These are phyloP conservation scores for Osmozyma mogii DNA, from an alignment of 805 yeast species.

Conservation along the genomic window DNA sequence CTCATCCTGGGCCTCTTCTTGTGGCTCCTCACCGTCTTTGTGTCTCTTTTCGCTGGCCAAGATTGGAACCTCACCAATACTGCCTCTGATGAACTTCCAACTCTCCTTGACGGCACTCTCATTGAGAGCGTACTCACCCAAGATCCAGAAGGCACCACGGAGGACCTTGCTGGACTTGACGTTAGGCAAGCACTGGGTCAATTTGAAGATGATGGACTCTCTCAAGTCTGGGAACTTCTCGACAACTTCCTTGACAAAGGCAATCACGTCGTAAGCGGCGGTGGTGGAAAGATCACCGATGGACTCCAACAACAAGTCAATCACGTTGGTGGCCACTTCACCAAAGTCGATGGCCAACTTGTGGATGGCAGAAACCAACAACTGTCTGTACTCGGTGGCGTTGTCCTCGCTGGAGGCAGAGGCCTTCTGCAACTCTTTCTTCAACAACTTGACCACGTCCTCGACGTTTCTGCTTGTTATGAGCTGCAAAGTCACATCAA, in stretches of 20 bases:
- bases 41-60: constrained; percentile 58
- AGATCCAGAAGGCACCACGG: constrained; percentile 91
- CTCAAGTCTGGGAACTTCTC: constrained; percentile 84
- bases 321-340: constrained; percentile 88
- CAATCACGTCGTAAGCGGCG: constrained; percentile 82
- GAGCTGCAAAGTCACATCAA: constrained; percentile 73
- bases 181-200: constrained; percentile 52
- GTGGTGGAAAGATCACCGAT: constrained; percentile 75
- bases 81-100: constrained; percentile 79
- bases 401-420: constrained; percentile 69
- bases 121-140: constrained; percentile 83
- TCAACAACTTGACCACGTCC: constrained; percentile 84
- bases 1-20: constrained; percentile 25
- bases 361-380: constrained; percentile 82
- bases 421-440: constrained; percentile 80
- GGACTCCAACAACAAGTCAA: constrained; percentile 79
- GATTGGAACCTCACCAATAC: constrained; percentile 89
- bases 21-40: constrained; percentile 21
- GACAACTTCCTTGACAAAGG: constrained; percentile 90
- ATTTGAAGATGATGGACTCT: constrained; percentile 50
- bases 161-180: constrained; percentile 84
- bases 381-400: constrained; percentile 77
- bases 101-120: constrained; percentile 68
- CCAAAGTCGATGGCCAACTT: constrained; percentile 79
- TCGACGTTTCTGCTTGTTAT: constrained; percentile 86